phyloP scores from a whole-genome alignment of 202 grass and related monocot genomes.

The Cymbopogon flexuosus region DNA sequence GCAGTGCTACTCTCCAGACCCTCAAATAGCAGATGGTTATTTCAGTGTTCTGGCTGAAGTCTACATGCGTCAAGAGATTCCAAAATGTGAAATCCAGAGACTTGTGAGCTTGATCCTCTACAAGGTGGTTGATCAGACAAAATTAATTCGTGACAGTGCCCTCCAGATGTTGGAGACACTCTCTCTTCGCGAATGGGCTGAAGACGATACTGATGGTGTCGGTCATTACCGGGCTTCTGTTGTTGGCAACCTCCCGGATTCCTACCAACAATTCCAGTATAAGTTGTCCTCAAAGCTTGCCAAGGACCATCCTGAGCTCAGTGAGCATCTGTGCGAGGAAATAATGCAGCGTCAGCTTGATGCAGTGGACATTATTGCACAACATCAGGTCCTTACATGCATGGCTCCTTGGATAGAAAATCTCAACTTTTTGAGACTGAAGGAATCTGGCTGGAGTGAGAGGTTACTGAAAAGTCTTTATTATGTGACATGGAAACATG shows the following conservation, averaged over 20 bases:
- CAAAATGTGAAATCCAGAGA: constrained; percentile 89
- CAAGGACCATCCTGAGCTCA: constrained; percentile 97
- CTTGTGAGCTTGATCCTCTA: constrained; percentile 95
- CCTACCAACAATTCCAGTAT: constrained; percentile 98
- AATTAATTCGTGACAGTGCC: constrained; percentile 83
- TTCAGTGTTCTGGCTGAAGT: constrained; percentile 97
- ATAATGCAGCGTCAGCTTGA: constrained; percentile 99
- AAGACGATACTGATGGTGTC: constrained; percentile 73
- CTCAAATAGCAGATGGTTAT: constrained; percentile 89
- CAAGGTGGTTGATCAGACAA: constrained; percentile 96
- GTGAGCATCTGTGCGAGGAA: constrained; percentile 78
- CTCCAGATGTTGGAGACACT: constrained; percentile 98
- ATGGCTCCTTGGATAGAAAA: constrained; percentile 99
- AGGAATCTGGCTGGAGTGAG: constrained; percentile 89
- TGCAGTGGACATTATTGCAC: constrained; percentile 92
- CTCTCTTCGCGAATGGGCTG: constrained; percentile 91
- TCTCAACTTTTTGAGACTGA: constrained; percentile 84
- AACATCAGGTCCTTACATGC: constrained; percentile 97
- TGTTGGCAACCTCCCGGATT: constrained; percentile 97
- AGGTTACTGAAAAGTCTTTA: constrained; percentile 92
- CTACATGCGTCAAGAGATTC: constrained; percentile 96
- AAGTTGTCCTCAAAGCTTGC: constrained; percentile 91
- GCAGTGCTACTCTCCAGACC: constrained; percentile 87
- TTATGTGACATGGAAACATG: constrained; percentile 96
- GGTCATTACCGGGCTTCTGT: constrained; percentile 91